Conservation (phyloP, 768 basidiomycete genomes). For the Pisolithus sp. region DNA sequence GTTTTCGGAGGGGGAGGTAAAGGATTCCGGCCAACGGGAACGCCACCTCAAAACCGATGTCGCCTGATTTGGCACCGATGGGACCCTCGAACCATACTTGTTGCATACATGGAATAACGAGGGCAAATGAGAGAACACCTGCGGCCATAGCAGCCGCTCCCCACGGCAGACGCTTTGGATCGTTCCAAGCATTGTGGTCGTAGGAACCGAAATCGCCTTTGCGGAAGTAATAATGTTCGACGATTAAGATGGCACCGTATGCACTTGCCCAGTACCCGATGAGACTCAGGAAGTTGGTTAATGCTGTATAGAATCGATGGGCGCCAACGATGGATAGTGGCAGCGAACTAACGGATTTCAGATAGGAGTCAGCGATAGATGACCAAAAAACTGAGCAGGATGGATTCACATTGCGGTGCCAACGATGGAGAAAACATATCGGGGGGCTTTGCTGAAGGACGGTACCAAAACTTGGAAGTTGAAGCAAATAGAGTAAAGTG, state of each 20-base stretch:
- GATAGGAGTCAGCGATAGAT: constrained; percentile 3
- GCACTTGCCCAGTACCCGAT: constrained; percentile 59
- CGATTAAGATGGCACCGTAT: constrained; percentile 53
- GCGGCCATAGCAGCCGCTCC: constrained; percentile 58
- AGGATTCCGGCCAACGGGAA: constrained; percentile 40
- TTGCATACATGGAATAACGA: constrained; percentile 61
- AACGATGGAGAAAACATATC: constrained; percentile 63
- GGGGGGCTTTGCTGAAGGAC: constrained; percentile 48
- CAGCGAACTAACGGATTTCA: constrained; percentile 40
- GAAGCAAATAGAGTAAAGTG: constrained; percentile 76
- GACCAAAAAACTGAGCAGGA: neutral
- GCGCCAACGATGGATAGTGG: constrained; percentile 67
- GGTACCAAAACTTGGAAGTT: constrained; percentile 69
- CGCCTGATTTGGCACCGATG: constrained; percentile 56
- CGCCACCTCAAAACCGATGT: constrained; percentile 65
- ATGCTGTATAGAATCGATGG: constrained; percentile 53
- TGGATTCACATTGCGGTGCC: constrained; percentile 57
- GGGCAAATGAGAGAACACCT: constrained; percentile 42
- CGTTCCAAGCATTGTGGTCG: constrained; percentile 45
- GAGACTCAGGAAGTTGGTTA: constrained; percentile 63
- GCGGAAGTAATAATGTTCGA: constrained; percentile 66
- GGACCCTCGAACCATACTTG: constrained; percentile 70
- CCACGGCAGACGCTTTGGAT: constrained; percentile 45
- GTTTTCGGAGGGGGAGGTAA: constrained; percentile 49
- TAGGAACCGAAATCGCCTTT: constrained; percentile 43